Base-by-base conservation (phyloP, 2,329 filamentous ascomycete species). In the Purpureocillium lavendulum region DNA sequence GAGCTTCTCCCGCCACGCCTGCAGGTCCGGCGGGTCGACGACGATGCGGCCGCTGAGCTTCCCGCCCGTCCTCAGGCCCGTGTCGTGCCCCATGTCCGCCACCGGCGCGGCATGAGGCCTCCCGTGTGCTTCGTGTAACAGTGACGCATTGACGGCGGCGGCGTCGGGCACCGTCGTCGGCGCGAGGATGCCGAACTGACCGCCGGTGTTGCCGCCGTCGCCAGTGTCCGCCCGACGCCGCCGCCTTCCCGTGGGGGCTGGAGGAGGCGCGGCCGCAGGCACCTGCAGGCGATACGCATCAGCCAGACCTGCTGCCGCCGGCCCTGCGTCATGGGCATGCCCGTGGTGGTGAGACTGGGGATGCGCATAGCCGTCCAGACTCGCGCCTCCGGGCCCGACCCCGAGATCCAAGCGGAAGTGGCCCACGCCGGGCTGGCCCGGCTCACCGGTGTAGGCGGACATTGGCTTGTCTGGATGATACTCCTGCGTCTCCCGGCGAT, bases 1-100 rank as follows among this genome's bases (percentile, higher is more conserved):
- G 34, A 89, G 64, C 52, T 70, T 80, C 49, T 83, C 69, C 38
- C 85, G 70, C 85, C 85, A 90, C 45, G 68, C 65, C 11, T 75
- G 67, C 36, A 89, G 66, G 48, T 83, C 69, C 3, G 83, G 82
- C 30, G 84, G 84, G 50, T 84, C 66, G 8, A 77, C 58, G 10
- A 86, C 69, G 47, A 82, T 65, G 52, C 69, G 80, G 18, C 61
- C 68, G 36, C 70, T 66, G 42, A 75, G 61, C 50, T 75, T 71
- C n/a, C 70, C 68, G 49, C 71, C 65, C 34, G 63, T 67, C 46
- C 65, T 41, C 28, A 45, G 35, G 13, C 38, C 26, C 6, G 30
- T 36, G 15, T 31, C 26, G 7, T 31, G 35, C 7, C 35, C 30
- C 28, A 14, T 14, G 24, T 14, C 26, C 17, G 32, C 15, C 18